Evolutionary conservation across 768 basidiomycete genomes (phyloP), one percentile per base, ranked within the genome.

Genomic region (Trametes meyenii): DNA sequence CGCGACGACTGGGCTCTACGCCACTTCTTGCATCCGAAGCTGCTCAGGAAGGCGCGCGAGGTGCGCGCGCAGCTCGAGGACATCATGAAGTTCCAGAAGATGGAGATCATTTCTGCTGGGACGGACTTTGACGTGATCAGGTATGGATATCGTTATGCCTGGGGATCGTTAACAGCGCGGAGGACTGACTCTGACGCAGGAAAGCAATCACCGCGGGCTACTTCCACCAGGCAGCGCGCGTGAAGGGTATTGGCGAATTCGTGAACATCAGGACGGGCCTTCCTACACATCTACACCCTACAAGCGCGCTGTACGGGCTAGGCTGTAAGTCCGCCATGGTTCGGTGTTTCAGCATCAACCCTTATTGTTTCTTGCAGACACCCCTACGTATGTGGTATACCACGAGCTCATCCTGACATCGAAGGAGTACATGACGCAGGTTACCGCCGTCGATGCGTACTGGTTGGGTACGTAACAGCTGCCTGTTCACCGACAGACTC

Each of bases 81-180:
- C 70, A 98, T 99, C 74, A 98, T 98, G 95, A 96, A 97, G 71
- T 91, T 92, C 74, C 96, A 98, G 76, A 98, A 98, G 79, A 93
- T 98, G 90, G 92, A 91, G 50, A 75, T 94, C 21, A 84, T 93
- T 67, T 94, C 94, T 5, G 89, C 87, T 40, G 96, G 96, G 7
- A 98, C 96, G 0, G 95, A 98, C 72, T 98, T 94, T 76, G 97
- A 99, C 70, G 76, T 96, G 23, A 81, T 98, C 64, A 76, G 87
- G 86, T 93, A 58, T 29, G 79, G 29, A 73, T 17, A 16, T 52
- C 3, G 39, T 3, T 5, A 26, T 13, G 36, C 40, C 33, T 64
- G 45, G 45, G n/a, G 39, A 40, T 12, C 33, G 5, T 14, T 19
- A 5, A 4, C 16, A 21, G 19, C 14, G n/a, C 11, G 0, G 24